phyloP scores from a whole-genome alignment of 2,329 filamentous ascomycete genomes.

The Fusarium succisae region DNA sequence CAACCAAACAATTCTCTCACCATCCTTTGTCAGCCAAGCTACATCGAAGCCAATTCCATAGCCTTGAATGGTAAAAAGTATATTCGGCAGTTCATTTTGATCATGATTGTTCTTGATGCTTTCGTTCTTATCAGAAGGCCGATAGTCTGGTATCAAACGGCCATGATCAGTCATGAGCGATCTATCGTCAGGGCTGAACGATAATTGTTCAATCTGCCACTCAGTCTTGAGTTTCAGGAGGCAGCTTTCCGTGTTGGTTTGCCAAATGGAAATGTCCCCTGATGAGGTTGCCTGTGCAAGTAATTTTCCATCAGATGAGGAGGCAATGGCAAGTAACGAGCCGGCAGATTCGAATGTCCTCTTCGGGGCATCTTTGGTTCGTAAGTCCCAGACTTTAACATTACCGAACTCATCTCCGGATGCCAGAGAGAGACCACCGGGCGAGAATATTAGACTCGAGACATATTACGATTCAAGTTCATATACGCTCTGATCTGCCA shows the following conservation, averaged over 20 bases:
- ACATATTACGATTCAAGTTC: neutral
- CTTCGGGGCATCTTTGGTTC: neutral
- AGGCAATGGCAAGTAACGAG: neutral
- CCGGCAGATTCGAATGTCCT: neutral
- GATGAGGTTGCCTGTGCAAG: neutral
- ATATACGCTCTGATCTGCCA: neutral
- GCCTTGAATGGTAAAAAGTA: neutral
- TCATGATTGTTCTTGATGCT: neutral
- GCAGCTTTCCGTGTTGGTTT: neutral
- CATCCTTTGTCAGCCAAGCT: neutral
- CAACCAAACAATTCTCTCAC: neutral
- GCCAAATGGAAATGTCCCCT: neutral
- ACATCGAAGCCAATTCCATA: neutral
- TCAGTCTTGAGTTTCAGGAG: neutral
- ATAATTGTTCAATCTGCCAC: neutral
- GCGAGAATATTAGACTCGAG: neutral
- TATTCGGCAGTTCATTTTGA: accelerated
- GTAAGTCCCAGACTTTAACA: neutral
- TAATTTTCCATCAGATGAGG: neutral
- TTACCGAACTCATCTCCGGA: neutral
- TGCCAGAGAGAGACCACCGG: neutral
- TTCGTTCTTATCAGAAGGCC: neutral
- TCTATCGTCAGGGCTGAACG: neutral
- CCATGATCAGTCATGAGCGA: neutral
- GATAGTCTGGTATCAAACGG: neutral